Evolutionary conservation across 1,284 basidiomycete species (phyloP).

Genomic region (Microbotryomycetes sp.): DNA sequence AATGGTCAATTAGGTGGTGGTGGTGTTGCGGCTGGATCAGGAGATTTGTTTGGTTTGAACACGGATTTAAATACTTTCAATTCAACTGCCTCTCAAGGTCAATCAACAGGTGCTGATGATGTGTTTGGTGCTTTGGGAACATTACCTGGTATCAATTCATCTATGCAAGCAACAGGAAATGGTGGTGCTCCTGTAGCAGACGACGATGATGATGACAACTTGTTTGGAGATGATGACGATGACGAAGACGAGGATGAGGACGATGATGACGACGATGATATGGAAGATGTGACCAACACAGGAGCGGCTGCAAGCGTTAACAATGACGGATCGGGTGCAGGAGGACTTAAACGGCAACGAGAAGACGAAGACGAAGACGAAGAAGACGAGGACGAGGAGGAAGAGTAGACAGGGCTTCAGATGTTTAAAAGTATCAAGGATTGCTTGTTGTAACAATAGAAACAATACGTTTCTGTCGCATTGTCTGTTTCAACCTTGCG

Average conservation of each 20-base stretch:
- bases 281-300: slow-evolving; percentile 31
- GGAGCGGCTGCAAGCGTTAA: slow-evolving; percentile 1
- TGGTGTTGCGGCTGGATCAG: not conserved
- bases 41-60: not conserved
- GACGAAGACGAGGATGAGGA: slow-evolving; percentile 28
- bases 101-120: not conserved
- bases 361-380: slow-evolving; percentile 27
- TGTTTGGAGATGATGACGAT: slow-evolving; percentile 29
- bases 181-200: not conserved
- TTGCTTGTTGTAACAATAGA: too few relatives aligned
- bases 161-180: not conserved
- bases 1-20: too few relatives aligned
- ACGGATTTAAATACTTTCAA: not conserved
- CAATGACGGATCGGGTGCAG: not conserved
- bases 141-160: not conserved
- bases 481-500: too few relatives aligned
- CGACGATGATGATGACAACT: slow-evolving; percentile 10
- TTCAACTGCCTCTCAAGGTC: too few relatives aligned
- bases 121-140: slow-evolving; percentile 6
- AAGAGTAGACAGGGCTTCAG: too few relatives aligned
- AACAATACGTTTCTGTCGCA: too few relatives aligned
- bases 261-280: slow-evolving; percentile 34
- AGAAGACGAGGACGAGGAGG: too few relatives aligned
- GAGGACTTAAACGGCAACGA: slow-evolving; percentile 20
- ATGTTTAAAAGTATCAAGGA: too few relatives aligned